These are phyloP conservation scores for Suhomyces guaymorum DNA, from an alignment of 1,139 yeast genomes.

Conservation along the genomic window DNA sequence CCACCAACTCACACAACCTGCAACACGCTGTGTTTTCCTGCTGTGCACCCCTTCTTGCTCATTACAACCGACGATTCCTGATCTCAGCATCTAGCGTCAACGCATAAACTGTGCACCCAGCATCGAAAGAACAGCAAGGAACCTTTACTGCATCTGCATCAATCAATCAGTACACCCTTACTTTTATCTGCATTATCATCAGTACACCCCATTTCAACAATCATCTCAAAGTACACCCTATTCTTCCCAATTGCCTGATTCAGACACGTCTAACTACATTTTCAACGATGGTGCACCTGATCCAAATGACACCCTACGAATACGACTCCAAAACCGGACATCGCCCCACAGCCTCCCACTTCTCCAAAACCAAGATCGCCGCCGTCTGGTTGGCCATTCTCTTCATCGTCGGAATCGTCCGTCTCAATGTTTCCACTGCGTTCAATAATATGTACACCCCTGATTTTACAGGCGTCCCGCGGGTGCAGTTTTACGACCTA, in stretches of 20 bases:
- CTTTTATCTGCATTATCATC: too few relatives aligned
- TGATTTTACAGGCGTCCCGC: conserved; percentile 21
- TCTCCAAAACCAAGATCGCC: conserved; percentile 1
- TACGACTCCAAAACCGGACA: conserved; percentile 12
- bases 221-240: neutral
- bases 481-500: conserved; percentile 48
- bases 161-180: too few relatives aligned
- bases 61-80: too few relatives aligned
- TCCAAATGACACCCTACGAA: conserved; percentile 20
- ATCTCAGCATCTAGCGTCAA: too few relatives aligned
- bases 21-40: too few relatives aligned
- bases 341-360: neutral
- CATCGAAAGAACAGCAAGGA: too few relatives aligned
- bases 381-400: conserved; percentile 2
- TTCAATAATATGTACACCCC: conserved; percentile 18
- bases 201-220: too few relatives aligned
- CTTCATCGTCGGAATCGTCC: conserved; percentile 1
- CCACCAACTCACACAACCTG: too few relatives aligned
- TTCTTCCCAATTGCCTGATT: neutral
- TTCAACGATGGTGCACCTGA: conserved; percentile 12
- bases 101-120: too few relatives aligned
- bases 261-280: too few relatives aligned
- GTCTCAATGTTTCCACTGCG: neutral
- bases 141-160: too few relatives aligned
- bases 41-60: too few relatives aligned